phyloP scores from a whole-genome alignment of 371 early-diverging fungal species.

The Mucor sp. region DNA sequence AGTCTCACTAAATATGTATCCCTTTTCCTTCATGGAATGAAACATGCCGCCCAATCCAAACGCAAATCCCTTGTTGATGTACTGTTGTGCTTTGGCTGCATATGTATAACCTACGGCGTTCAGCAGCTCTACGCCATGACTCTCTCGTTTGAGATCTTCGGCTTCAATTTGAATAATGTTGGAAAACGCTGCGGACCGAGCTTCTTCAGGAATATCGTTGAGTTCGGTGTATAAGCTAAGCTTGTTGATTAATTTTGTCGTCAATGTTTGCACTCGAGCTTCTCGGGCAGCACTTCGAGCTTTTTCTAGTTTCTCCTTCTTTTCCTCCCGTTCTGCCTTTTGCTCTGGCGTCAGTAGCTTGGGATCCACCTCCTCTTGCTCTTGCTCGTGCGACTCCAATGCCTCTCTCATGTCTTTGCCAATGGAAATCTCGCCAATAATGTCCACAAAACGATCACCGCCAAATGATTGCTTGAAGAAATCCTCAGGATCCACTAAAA shows the following conservation, averaged over 20 bases:
- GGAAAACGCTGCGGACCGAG: slow-evolving; percentile 58
- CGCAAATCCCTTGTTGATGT: slow-evolving; percentile 69
- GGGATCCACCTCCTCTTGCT: slow-evolving; percentile 13
- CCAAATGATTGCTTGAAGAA: slow-evolving; percentile 96
- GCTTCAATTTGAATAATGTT: slow-evolving; percentile 78
- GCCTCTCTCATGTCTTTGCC: slow-evolving; percentile 88
- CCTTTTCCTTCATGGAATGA: slow-evolving; percentile 72
- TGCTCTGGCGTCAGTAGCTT: slow-evolving; percentile 52
- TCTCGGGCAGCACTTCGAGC: slow-evolving; percentile 65
- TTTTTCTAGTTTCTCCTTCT: slow-evolving; percentile 24
- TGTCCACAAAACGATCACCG: slow-evolving; percentile 90
- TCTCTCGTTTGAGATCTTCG: slow-evolving; percentile 84
- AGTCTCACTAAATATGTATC: slow-evolving; percentile 88
- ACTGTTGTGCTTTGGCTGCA: slow-evolving; percentile 84
- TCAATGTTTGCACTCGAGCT: slow-evolving; percentile 70
- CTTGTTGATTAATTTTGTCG: slow-evolving; percentile 68
- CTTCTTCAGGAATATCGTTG: slow-evolving; percentile 45
- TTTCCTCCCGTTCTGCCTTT: slow-evolving; percentile 61
- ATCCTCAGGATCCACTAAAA: slow-evolving; percentile 80
- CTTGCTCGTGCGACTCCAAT: slow-evolving; percentile 60
- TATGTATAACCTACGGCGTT: slow-evolving; percentile 94
- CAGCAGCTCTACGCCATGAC: slow-evolving; percentile 92
- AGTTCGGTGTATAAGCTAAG: slow-evolving; percentile 75
- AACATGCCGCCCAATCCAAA: slow-evolving; percentile 76
- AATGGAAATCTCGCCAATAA: slow-evolving; percentile 97